Evolutionary conservation across 768 basidiomycete species (phyloP), one percentile per base, ranked within the genome.

Genomic region (Podaxis sp.): DNA sequence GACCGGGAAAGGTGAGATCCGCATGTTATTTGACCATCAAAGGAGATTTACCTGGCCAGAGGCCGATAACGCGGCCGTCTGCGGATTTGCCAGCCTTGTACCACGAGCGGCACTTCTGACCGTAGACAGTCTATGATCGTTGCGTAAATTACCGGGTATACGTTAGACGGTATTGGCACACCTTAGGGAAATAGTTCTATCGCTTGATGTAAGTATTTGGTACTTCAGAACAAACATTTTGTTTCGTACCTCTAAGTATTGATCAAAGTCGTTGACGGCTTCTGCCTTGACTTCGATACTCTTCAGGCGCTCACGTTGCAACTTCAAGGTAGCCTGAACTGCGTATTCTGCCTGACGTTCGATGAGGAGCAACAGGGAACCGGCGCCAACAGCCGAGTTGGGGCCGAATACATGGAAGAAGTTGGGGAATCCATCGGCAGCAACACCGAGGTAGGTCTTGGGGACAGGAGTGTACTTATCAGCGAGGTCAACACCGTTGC

Each of bases 381-480:
- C 84, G 0, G 80, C 74, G 2, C 82, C 84, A 14, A 86, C 78
- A 6, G 65, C 77, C 0, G 83, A 75, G 67, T 86, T 87, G 1
- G 87, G 86, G 0, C 87, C 86, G 9, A 82, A 65, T 18, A 73
- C 67, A 57, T 79, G 74, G 74, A 88, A 88, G 79, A 80, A 83
- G 70, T 87, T 89, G n/a, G 88, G 88, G 71, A 88, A 88, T 6
- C 82, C 84, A 50, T 86, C 82, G 18, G 83, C 77, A 21, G 81
- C 79, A 35, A 88, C 67, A 5, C 82, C 76, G 5, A 89, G 75
- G 69, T 90, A 90, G 3, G 83, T 80, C 10, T 70, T 69, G 1
- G 87, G 84, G 64, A 83, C 76, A 2, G 85, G 83, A 1, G 69
- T 74, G 69, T 82, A 86, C 57, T 79, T 78, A n/a, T 82, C 76